phyloP scores from a whole-genome alignment of 164 flowering plant species.

The Houttuynia cordata region DNA sequence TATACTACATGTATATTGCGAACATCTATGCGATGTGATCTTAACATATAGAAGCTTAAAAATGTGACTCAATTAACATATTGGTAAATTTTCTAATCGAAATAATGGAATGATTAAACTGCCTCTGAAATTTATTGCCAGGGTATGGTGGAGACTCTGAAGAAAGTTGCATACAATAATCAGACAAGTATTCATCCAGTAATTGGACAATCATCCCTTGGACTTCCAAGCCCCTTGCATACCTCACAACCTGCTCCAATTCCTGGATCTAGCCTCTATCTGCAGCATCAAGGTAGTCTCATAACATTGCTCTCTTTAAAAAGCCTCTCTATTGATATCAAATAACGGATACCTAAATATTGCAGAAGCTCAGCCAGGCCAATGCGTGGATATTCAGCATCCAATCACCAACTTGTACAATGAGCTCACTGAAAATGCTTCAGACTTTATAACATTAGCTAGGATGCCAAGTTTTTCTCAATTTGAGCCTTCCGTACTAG shows the following conservation, averaged over 20 bases:
- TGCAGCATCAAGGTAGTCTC: constrained; percentile 6
- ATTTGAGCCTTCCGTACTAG: neutral
- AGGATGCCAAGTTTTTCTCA: neutral
- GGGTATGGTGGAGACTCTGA: constrained; percentile 36
- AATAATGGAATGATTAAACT: neutral
- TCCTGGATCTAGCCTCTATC: constrained; percentile 9
- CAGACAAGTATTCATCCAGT: constrained; percentile 17
- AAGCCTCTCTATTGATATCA: neutral
- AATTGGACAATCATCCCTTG: constrained; percentile 6
- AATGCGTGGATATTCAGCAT: neutral
- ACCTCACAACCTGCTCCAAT: constrained; percentile 9
- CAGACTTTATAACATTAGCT: neutral
- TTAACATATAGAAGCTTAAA: too few relatives aligned
- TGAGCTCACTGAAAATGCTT: neutral
- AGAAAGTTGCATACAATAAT: constrained; percentile 35
- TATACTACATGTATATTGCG: too few relatives aligned
- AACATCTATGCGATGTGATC: too few relatives aligned
- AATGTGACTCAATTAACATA: too few relatives aligned
- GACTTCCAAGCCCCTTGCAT: constrained; percentile 12
- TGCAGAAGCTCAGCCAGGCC: neutral
- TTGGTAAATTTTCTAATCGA: too few relatives aligned
- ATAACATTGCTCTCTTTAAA: neutral
- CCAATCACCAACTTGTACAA: neutral
- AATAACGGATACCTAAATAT: neutral
- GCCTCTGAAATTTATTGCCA: constrained; percentile 11